Percentiles rank a stretch among this genome's conserved stretches.
These are phyloP conservation scores for Nakaseomyces sp. DNA, from an alignment of 1,139 yeast species.

Conservation along the genomic window DNA sequence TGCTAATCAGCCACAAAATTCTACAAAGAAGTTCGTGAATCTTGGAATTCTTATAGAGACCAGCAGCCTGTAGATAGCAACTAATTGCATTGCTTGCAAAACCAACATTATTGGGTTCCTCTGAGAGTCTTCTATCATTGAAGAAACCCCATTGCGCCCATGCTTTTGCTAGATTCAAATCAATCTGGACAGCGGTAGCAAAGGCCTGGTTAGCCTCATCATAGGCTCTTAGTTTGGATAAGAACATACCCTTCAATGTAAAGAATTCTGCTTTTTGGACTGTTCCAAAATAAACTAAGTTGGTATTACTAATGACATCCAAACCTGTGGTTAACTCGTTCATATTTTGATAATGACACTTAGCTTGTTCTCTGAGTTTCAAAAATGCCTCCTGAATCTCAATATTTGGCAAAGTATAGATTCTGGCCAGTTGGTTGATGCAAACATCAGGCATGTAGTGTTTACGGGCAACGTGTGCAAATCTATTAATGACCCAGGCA, in stretches of 20 bases:
- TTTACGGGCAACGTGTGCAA: conserved; percentile 96
- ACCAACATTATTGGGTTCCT: conserved; percentile 70
- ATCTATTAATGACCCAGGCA: conserved; percentile 97
- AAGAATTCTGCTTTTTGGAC: conserved; percentile 97
- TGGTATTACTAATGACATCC: conserved; percentile 94
- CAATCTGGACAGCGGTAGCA: conserved; percentile 95
- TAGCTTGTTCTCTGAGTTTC: conserved; percentile 92
- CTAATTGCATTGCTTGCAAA: conserved; percentile 92
- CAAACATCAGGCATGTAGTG: conserved; percentile 97
- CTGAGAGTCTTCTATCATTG: conserved; percentile 81
- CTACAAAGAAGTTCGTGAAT: conserved; percentile 82
- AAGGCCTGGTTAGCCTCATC: conserved; percentile 97
- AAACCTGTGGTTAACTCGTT: conserved; percentile 87
- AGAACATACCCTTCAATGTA: conserved; percentile 94
- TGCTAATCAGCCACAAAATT: conserved; percentile 84
- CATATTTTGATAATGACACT: conserved; percentile 86
- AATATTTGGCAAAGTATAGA: conserved; percentile 91
- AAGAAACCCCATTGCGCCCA: conserved; percentile 99
- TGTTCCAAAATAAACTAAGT: conserved; percentile 88
- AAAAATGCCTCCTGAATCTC: conserved; percentile 97
- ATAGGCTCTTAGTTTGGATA: conserved; percentile 77
- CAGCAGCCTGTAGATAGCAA: conserved; percentile 96
- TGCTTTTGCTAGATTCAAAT: conserved; percentile 87
- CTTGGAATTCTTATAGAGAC: conserved; percentile 85
- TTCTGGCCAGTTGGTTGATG: conserved; percentile 82